Percentiles rank a stretch among this genome's conserved stretches.
Conservation (phyloP, 202 grass and related monocot species). For the Schoenoplectus tabernaemontani region DNA sequence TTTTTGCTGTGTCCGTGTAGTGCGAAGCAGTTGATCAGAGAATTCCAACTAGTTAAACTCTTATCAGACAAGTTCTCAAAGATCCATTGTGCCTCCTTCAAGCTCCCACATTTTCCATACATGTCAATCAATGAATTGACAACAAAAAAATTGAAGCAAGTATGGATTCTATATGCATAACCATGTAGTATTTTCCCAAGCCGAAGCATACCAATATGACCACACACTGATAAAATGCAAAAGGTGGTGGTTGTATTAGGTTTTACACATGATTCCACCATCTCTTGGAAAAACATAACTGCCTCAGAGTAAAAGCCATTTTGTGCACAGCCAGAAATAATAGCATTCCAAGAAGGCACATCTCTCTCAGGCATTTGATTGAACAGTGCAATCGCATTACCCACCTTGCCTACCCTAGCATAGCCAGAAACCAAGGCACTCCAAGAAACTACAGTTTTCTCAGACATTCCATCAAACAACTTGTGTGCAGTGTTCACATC, state of each 20-base stretch:
- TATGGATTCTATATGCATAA: slow-evolving; percentile 47
- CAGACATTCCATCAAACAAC: slow-evolving; percentile 70
- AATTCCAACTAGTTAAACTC: slow-evolving; percentile 68
- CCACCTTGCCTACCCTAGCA: slow-evolving; percentile 41
- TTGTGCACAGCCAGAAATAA: slow-evolving; percentile 57
- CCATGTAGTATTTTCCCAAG: slow-evolving; percentile 69
- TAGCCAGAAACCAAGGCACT: slow-evolving; percentile 70
- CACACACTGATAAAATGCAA: slow-evolving; percentile 65
- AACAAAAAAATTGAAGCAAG: slow-evolving; percentile 51
- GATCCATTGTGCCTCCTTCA: slow-evolving; percentile 59
- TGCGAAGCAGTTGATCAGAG: slow-evolving; percentile 86
- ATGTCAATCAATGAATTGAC: slow-evolving; percentile 74
- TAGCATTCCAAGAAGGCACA: slow-evolving; percentile 72
- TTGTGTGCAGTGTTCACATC: slow-evolving; percentile 45
- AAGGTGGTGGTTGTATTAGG: slow-evolving; percentile 70
- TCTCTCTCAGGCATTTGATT: slow-evolving; percentile 71
- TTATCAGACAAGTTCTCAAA: slow-evolving; percentile 47
- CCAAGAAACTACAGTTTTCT: slow-evolving; percentile 64
- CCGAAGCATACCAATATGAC: slow-evolving; percentile 66
- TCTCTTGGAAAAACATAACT: slow-evolving; percentile 43
- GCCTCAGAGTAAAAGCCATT: slow-evolving; percentile 65
- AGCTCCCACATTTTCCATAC: slow-evolving; percentile 85
- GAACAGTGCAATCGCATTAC: slow-evolving; percentile 49
- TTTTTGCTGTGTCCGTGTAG: slow-evolving; percentile 45
- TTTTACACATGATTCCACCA: slow-evolving; percentile 36